Evolutionary conservation across 2,329 filamentous ascomycete genomes (phyloP), one percentile per base, ranked within the genome.

Genomic region (Onygenales sp.): DNA sequence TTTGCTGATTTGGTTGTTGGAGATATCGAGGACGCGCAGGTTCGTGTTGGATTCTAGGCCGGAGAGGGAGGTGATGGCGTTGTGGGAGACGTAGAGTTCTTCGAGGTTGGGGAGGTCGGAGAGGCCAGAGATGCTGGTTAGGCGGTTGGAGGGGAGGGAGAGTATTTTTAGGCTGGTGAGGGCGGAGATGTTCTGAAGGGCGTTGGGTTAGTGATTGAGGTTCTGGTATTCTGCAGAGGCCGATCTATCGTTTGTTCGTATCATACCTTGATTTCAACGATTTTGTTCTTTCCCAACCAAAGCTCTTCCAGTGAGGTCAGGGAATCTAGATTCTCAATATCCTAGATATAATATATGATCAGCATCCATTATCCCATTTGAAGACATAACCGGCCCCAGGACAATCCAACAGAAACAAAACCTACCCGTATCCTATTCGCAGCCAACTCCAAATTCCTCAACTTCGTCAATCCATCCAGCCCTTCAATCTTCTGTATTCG

Each of bases 251-350:
- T 32, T 9, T 31, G 31, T 39, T 50, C 14, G 42, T 45, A n/a
- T 37, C 14, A 27, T 56, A 77, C 86, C 58, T 81, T 83, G 57
- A 97, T 82, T 63, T 90, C 82, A 0, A 86, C 87, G 62, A 98
- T 95, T 67, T 95, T 96, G 75, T 96, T 96, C 78, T 95, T 97
- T 54, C 88, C 93, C 14, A 97, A 74, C 91, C 91, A 97, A 13
- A 96, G 77, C 68, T 95, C 84, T 67, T 94, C 85, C n/a, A 98
- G 73, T 6, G 79, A 79, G n/a, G 77, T 79, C 45, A 97, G 74
- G 2, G 80, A 79, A 42, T 93, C 87, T 34, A 98, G 77, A 56
- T 93, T 93, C 64, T 90, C 80, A 53, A 98, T 90, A 67, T 92
- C 86, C 74, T 77, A 55, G 17, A 54, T 5, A 49, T 4, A 52